These are phyloP conservation scores for Suillus weaverae DNA, from an alignment of 768 basidiomycete species.

Conservation along the genomic window DNA sequence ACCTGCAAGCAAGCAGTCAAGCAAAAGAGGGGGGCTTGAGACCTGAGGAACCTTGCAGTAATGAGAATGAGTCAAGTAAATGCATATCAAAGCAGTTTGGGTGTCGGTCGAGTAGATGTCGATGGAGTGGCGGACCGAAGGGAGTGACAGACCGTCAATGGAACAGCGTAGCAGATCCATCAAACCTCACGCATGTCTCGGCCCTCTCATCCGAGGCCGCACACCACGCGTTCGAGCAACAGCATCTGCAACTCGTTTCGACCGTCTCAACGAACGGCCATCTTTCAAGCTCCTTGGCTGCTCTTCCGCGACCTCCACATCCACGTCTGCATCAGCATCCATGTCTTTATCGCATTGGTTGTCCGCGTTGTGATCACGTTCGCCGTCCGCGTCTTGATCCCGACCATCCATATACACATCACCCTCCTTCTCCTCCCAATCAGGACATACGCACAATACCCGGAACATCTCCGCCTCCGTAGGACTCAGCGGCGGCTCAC, in stretches of 20 bases:
- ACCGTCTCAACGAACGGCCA: constrained; percentile 37
- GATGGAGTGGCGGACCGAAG: not conserved
- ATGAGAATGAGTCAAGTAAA: not conserved
- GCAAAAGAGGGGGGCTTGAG: constrained; percentile 4
- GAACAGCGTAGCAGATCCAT: not conserved
- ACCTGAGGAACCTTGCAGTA: not conserved
- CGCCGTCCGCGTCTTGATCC: not conserved
- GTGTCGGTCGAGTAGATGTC: not conserved
- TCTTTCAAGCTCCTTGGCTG: not conserved
- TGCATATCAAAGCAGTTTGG: constrained; percentile 1
- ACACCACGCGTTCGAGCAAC: constrained; percentile 49
- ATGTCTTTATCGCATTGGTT: not conserved
- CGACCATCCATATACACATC: not conserved
- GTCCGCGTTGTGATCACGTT: not conserved
- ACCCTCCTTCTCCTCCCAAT: constrained; percentile 45
- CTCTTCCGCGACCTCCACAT: constrained; percentile 9
- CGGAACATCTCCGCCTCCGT: constrained; percentile 73
- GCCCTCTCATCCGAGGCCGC: constrained; percentile 29
- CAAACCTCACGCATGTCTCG: constrained; percentile 25
- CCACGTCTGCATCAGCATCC: constrained; percentile 11
- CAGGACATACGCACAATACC: constrained; percentile 58
- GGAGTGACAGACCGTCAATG: not conserved
- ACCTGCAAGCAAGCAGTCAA: constrained; percentile 3
- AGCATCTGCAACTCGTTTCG: constrained; percentile 67
- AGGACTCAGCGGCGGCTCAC: constrained; percentile 57